Base-by-base conservation (phyloP, 169 alveolate genomes). In the Neospora caninum region DNA sequence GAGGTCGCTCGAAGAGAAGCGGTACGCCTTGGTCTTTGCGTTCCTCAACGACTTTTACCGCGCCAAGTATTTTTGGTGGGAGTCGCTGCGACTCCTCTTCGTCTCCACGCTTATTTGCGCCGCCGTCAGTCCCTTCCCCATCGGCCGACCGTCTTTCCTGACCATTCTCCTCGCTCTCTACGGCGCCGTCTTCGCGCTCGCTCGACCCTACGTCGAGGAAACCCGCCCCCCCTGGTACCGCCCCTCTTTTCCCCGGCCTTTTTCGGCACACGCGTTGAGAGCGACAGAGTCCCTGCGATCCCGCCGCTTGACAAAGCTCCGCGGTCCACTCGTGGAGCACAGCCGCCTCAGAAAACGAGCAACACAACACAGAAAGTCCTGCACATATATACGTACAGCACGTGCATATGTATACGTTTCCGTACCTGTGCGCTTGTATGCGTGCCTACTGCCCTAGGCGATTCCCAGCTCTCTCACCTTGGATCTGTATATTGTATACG, bases 41-140 rank as follows among this genome's bases (percentile, higher is more conserved):
- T 73, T 73, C 43, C 49, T 36, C 49, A 73, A 34, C 49, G 84
- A 73, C 84, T 73, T 73, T 36, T 73, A 73, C 84, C 84, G 84
- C 45, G 1, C 42, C 0, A 31, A 31, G 84, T 34, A 6, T 27
- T 36, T 73, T 27, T 73, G 39, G 45, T 73, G 84, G 84, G 84
- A 73, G 20, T 13, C 42, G 31, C 43, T n/a, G 84, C 84, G 84
- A 4, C 84, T 73, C 27, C 84, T 73, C 49, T 36, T 73, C 27
- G 39, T 73, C 84, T 73, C 49, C 45, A 13, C 84, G 84, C 84
- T 73, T 13, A 36, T 73, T 22, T 73, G 42, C 43, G 84, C n/a
- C 2, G 84, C 84, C 49, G 45, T 34, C 49, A 10, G n/a, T n/a
- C 84, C 84, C 16, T 73, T 73, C 43, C 39, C 84, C 43, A n/a